These are phyloP conservation scores for Pseudocercospora crystallina DNA, from an alignment of 2,329 filamentous ascomycete genomes.

Conservation along the genomic window DNA sequence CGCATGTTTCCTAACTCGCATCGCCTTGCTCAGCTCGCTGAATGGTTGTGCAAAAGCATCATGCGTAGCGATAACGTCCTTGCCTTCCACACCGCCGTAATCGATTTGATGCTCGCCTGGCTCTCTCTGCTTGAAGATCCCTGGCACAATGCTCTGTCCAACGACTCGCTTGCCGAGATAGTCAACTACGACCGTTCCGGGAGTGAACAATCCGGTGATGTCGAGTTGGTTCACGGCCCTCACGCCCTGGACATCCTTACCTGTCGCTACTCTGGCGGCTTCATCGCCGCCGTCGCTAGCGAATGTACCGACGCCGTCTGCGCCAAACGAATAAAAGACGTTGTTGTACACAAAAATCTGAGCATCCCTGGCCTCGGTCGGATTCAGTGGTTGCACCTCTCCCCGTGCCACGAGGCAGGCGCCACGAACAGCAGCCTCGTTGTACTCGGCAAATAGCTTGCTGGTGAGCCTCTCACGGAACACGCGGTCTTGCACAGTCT, in stretches of 20 bases:
- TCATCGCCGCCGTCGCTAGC: slow-evolving; percentile 95
- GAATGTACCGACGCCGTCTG: slow-evolving; percentile 96
- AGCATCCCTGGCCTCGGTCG: slow-evolving; percentile 85
- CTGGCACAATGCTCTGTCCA: slow-evolving; percentile 95
- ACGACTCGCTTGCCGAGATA: slow-evolving; percentile 97
- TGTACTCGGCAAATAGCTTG: slow-evolving; percentile 97
- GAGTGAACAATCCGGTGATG: slow-evolving; percentile 89
- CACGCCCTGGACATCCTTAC: slow-evolving; percentile 93
- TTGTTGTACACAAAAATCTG: slow-evolving; percentile 99
- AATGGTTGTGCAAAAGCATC: slow-evolving; percentile 82
- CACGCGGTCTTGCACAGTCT: slow-evolving; percentile 90
- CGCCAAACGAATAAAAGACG: slow-evolving; percentile 98
- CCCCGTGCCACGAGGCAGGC: slow-evolving; percentile 89
- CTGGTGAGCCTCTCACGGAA: slow-evolving; percentile 92
- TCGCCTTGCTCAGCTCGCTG: slow-evolving; percentile 82
- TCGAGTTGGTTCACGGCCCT: slow-evolving; percentile 96
- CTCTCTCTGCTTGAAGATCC: slow-evolving; percentile 98
- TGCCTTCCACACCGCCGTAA: slow-evolving; percentile 96
- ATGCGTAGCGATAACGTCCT: slow-evolving; percentile 89
- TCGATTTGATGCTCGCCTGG: slow-evolving; percentile 98
- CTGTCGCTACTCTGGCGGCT: slow-evolving; percentile 90
- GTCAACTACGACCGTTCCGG: slow-evolving; percentile 93
- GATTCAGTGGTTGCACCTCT: slow-evolving; percentile 90
- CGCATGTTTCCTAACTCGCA: slow-evolving; percentile 89
- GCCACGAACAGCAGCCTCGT: slow-evolving; percentile 87